Conservation (phyloP, 257 asterid genomes). For the Echites panduratus region DNA sequence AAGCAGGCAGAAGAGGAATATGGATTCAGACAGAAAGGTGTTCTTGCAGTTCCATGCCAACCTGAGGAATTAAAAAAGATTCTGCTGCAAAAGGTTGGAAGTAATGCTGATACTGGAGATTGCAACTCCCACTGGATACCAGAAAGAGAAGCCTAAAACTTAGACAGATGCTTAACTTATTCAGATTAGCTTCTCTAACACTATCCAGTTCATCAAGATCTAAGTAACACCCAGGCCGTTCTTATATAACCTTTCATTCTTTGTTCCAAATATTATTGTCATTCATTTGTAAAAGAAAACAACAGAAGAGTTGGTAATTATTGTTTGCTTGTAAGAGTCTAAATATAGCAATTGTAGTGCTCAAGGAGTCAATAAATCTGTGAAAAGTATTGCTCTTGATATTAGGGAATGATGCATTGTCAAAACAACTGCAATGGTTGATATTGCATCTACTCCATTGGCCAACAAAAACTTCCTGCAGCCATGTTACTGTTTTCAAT, state of each 20-base stretch:
- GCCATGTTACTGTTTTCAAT: background rate
- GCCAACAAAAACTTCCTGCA: background rate
- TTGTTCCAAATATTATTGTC: background rate
- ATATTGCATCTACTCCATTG: background rate
- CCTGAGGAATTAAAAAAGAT: constrained; percentile 25
- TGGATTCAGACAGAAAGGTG: constrained; percentile 26
- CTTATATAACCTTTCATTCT: background rate
- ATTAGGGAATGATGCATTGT: background rate
- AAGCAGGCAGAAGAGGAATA: constrained; percentile 30
- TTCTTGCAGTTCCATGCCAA: constrained; percentile 28
- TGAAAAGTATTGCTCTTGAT: background rate
- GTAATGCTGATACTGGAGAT: background rate
- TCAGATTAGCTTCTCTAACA: constrained; percentile 4
- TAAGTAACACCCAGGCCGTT: background rate
- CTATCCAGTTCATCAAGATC: constrained; percentile 4
- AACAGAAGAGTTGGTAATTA: background rate
- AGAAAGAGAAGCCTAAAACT: constrained; percentile 2
- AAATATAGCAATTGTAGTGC: background rate
- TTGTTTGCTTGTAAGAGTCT: background rate
- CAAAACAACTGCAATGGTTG: background rate
- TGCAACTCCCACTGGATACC: background rate
- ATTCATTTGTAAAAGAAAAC: constrained; percentile 6
- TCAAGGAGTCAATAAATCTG: background rate
- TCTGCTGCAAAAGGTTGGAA: constrained; percentile 16
- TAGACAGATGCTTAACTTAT: background rate